A percentile compares a stretch with the other conserved stretches of the same genome.
Conservation (phyloP, 805 yeast genomes). For the Candida khao-thaluensis region DNA sequence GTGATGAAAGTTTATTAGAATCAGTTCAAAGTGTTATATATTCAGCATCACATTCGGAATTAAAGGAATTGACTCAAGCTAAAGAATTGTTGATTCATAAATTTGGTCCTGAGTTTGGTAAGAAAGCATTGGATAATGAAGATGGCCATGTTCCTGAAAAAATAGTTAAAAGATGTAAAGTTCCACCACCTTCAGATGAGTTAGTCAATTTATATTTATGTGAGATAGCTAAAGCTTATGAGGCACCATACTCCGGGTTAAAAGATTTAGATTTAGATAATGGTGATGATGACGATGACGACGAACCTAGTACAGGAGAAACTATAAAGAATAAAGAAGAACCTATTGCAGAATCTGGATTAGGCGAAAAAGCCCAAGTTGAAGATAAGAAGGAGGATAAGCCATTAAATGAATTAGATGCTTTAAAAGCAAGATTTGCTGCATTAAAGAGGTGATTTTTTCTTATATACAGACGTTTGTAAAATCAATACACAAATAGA, state of each 20-base stretch:
- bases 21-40: constrained; percentile 70
- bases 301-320: constrained; percentile 19
- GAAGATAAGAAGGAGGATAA: not conserved
- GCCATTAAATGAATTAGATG: constrained; percentile 53
- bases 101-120: constrained; percentile 68
- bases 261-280: constrained; percentile 14
- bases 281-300: constrained; percentile 22
- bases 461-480: too few species aligned
- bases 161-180: constrained; percentile 58
- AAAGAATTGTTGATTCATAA: constrained; percentile 61
- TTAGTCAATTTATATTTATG: constrained; percentile 68
- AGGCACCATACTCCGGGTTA: constrained; percentile 67
- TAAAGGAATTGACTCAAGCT: constrained; percentile 64
- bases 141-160: constrained; percentile 62
- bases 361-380: constrained; percentile 25
- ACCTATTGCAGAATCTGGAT: constrained; percentile 13
- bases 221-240: constrained; percentile 80
- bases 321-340: constrained; percentile 11
- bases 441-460: constrained; percentile 49
- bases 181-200: constrained; percentile 63
- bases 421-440: constrained; percentile 69
- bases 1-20: constrained; percentile 67
- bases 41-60: constrained; percentile 70
- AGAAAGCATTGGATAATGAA: constrained; percentile 50
- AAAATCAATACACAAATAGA: too few species aligned